A percentile compares a stretch with the other conserved stretches of the same genome.
phyloP scores from a whole-genome alignment of 495 filamentous ascomycete species.

The Aspergillus sparsus region DNA sequence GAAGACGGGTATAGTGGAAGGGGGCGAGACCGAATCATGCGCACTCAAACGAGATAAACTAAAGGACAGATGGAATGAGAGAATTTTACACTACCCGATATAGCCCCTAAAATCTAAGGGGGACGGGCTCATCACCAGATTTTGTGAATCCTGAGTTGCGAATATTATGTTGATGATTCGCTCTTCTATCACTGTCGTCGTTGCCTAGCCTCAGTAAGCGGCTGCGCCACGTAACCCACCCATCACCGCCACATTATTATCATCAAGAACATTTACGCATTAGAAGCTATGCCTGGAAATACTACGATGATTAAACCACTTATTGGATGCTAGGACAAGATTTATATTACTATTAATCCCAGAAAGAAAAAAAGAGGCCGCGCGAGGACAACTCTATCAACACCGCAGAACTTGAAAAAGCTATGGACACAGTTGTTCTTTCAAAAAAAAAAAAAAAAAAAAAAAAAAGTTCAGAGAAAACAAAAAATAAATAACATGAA shows the following conservation, averaged over 20 bases:
- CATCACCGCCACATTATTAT: neutral
- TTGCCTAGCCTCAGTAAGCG: neutral
- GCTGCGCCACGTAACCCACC: neutral
- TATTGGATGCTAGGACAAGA: too few relatives aligned
- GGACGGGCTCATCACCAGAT: neutral
- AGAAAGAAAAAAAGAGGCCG: too few relatives aligned
- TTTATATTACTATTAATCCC: too few relatives aligned
- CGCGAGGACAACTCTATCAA: too few relatives aligned
- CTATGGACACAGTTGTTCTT: too few relatives aligned
- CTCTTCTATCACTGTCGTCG: neutral
- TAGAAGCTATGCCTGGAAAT: too few relatives aligned
- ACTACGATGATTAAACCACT: too few relatives aligned
- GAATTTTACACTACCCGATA: neutral
- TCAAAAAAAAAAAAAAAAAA: too few relatives aligned
- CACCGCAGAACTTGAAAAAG: neutral
- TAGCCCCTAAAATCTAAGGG: neutral
- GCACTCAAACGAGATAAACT: neutral
- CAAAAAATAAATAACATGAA: constrained; percentile 1
- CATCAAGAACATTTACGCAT: too few relatives aligned
- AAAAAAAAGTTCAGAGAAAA: too few relatives aligned
- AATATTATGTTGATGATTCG: neutral
- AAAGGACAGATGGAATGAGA: neutral
- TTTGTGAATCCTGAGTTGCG: neutral
- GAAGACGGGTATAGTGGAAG: constrained; percentile 6
- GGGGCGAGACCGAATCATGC: constrained; percentile 13